phyloP scores from a whole-genome alignment of 139 green algal species.

The Chlamydomonas schloesseri region DNA sequence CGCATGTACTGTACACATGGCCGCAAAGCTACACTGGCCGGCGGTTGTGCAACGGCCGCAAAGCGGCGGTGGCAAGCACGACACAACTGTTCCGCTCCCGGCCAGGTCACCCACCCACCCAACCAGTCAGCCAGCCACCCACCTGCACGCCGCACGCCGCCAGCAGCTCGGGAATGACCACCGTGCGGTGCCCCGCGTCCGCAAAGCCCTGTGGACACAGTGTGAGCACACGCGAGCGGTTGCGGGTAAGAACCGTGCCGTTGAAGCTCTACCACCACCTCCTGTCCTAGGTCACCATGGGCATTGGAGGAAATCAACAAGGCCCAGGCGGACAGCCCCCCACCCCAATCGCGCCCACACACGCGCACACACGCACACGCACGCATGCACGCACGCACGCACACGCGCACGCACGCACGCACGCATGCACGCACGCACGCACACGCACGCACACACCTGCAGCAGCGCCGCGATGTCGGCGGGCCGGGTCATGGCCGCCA shows the following conservation, averaged over 20 bases:
- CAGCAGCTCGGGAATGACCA: constrained; percentile 64
- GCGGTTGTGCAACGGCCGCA: too few species aligned
- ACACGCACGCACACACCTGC: background rate
- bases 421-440: background rate
- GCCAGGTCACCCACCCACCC: too few species aligned
- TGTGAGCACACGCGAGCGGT: background rate
- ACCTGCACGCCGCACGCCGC: constrained; percentile 55
- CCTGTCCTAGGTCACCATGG: too few species aligned
- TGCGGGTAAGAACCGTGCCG: background rate
- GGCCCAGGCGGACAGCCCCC: too few species aligned
- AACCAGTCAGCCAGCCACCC: background rate
- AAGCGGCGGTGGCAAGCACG: background rate
- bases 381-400: background rate
- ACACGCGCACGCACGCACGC: too few species aligned
- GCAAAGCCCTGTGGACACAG: constrained; percentile 55
- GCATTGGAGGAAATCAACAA: too few species aligned
- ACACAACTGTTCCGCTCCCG: too few species aligned
- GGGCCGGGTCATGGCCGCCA: constrained; percentile 51
- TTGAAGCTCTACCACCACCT: background rate
- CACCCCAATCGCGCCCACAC: background rate
- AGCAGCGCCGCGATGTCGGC: constrained; percentile 11
- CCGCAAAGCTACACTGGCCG: too few species aligned
- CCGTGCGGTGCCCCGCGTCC: constrained; percentile 45
- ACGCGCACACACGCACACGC: background rate
- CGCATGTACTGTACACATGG: too few species aligned